A percentile compares a stretch with the other conserved stretches of the same genome.
Evolutionary conservation across 129 eudicot genomes (phyloP).

Genomic region (Pittosporum tobira): DNA sequence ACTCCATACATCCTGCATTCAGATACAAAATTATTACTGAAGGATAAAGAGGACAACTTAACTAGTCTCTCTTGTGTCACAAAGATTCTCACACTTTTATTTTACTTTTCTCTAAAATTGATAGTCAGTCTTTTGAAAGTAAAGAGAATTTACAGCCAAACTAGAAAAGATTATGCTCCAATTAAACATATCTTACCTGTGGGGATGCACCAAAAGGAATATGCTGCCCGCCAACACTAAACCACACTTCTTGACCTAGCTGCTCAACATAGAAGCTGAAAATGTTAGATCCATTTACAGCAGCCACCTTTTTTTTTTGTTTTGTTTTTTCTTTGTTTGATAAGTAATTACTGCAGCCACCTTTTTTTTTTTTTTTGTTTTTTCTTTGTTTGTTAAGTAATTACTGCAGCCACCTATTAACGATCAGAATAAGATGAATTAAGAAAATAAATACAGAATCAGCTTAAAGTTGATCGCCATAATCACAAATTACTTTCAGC

Average conservation of each 20-base stretch:
- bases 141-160: background rate
- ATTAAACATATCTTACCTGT: constrained; percentile 37
- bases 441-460: background rate
- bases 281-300: constrained; percentile 1
- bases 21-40: background rate
- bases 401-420: background rate
- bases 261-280: constrained; percentile 18
- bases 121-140: too few species aligned
- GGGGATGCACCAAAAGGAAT: constrained; percentile 96
- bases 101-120: too few species aligned
- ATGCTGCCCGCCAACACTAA: constrained; percentile 81
- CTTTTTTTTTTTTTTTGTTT: too few species aligned
- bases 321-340: too few species aligned
- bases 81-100: too few species aligned
- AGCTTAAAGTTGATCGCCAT: background rate
- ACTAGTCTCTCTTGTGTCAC: background rate
- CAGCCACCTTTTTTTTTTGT: background rate
- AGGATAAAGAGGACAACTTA: background rate
- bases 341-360: too few species aligned
- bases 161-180: background rate
- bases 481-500: too few species aligned
- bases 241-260: constrained; percentile 85
- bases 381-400: too few species aligned
- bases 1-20: constrained; percentile 74
- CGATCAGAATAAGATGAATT: background rate